Evolutionary conservation across 352 stramenopile genomes (phyloP).

Genomic region (Pythium aquatile): DNA sequence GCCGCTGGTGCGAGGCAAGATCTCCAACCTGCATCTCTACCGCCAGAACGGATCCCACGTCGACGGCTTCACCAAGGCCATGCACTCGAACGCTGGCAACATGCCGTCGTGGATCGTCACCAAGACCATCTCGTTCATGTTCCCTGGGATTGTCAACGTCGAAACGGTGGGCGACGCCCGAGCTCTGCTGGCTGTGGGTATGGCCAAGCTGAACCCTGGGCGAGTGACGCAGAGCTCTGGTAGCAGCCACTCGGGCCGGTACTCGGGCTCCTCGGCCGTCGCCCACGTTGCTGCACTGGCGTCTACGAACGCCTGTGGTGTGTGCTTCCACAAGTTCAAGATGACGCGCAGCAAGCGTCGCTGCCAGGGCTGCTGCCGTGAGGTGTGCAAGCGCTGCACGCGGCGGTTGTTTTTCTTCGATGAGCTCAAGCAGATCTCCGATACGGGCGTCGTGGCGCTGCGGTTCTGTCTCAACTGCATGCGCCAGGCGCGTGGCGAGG

Average conservation of each 20-base stretch:
- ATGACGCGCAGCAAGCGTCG: constrained; percentile 32
- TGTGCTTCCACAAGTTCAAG: constrained; percentile 36
- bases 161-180: constrained; percentile 30
- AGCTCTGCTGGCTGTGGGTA: constrained; percentile 25
- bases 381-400: constrained; percentile 36
- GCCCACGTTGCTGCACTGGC: constrained; percentile 3
- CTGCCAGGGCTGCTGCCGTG: constrained; percentile 27
- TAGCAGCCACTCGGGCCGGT: neutral
- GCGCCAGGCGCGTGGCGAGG: constrained; percentile 26
- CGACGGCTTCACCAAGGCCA: constrained; percentile 30
- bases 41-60: constrained; percentile 32
- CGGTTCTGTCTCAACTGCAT: constrained; percentile 39
- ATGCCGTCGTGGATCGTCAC: constrained; percentile 34
- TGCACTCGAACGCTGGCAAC: constrained; percentile 33
- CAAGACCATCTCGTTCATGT: constrained; percentile 38
- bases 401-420: constrained; percentile 29
- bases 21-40: constrained; percentile 37
- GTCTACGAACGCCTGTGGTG: constrained; percentile 26
- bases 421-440: constrained; percentile 27
- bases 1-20: constrained; percentile 34
- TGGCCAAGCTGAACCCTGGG: constrained; percentile 19
- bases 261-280: neutral
- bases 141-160: constrained; percentile 30
- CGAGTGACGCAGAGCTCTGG: neutral
- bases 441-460: constrained; percentile 26